Percentiles rank a stretch among this genome's conserved stretches.
Evolutionary conservation across 139 green algal species (phyloP).

Genomic region (Chlamydomonas sphaeroides): DNA sequence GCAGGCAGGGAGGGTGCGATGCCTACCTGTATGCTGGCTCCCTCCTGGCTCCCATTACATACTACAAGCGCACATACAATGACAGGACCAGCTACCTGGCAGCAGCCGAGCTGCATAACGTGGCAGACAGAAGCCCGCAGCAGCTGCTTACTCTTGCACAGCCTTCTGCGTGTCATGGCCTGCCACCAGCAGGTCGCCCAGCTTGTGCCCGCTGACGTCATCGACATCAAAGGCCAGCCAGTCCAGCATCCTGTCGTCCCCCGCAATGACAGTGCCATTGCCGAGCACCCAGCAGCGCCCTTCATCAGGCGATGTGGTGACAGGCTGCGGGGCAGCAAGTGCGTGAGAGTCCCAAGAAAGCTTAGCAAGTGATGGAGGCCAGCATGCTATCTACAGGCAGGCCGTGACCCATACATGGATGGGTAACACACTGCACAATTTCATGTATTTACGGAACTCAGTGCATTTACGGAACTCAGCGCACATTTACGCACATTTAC

Average conservation of each 20-base stretch:
- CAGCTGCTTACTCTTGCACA: neutral
- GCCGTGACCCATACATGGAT: too few relatives aligned
- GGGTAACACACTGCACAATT: too few relatives aligned
- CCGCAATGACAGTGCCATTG: neutral
- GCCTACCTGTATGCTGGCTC: too few relatives aligned
- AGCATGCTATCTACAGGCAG: too few relatives aligned
- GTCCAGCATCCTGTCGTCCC: neutral
- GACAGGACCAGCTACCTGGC: neutral
- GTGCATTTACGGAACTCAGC: too few relatives aligned
- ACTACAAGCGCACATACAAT: neutral
- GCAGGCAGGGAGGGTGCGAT: too few relatives aligned
- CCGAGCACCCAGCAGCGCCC: neutral
- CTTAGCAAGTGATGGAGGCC: too few relatives aligned
- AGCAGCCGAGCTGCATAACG: neutral
- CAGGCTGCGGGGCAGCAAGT: neutral
- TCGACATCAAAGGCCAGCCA: slow-evolving; percentile 4
- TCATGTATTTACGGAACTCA: too few relatives aligned
- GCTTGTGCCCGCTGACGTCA: neutral
- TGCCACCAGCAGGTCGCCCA: neutral
- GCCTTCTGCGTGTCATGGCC: neutral
- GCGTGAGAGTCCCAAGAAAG: too few relatives aligned
- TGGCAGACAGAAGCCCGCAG: neutral
- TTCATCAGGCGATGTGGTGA: neutral
- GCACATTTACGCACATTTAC: too few relatives aligned
- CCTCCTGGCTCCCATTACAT: too few relatives aligned